Percentiles rank a stretch among this genome's conserved stretches.
These are phyloP conservation scores for Suillus brevipes DNA, from an alignment of 768 basidiomycete genomes.

Conservation along the genomic window DNA sequence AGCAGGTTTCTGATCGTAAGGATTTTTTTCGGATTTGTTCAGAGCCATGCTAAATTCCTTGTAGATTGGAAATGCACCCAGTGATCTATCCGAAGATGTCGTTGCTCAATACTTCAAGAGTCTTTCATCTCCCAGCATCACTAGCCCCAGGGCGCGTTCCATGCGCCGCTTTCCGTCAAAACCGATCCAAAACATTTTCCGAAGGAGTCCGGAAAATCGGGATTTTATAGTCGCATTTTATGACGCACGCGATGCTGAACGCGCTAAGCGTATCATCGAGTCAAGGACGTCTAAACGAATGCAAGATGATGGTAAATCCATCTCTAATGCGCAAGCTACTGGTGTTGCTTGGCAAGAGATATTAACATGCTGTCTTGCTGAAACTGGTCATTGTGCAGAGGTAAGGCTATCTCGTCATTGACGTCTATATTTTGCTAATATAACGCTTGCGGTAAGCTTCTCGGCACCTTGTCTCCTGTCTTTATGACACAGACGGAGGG, in stretches of 20 bases:
- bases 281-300: constrained; percentile 14
- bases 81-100: constrained; percentile 30
- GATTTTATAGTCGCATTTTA: constrained; percentile 63
- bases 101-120: constrained; percentile 32
- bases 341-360: constrained; percentile 23
- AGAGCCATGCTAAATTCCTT: constrained; percentile 15
- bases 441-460: constrained; percentile 40
- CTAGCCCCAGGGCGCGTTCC: constrained; percentile 3
- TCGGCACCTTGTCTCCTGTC: constrained; percentile 46
- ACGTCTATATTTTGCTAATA: constrained; percentile 7
- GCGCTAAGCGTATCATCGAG: constrained; percentile 45
- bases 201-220: constrained; percentile 48
- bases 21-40: not conserved
- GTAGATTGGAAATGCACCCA: constrained; percentile 45
- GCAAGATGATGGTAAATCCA: constrained; percentile 9
- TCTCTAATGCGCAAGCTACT: constrained; percentile 7
- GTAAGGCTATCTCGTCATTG: constrained; percentile 31
- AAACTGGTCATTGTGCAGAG: constrained; percentile 45
- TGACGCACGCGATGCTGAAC: constrained; percentile 55
- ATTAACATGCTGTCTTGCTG: constrained; percentile 46
- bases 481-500: constrained; percentile 56
- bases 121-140: constrained; percentile 22
- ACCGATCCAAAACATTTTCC: constrained; percentile 57
- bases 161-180: constrained; percentile 13
- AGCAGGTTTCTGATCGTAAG: constrained; percentile 36